Evolutionary conservation across 345 rosid genomes (phyloP), one percentile per base, ranked within the genome.

Genomic region (Turritis glabra): DNA sequence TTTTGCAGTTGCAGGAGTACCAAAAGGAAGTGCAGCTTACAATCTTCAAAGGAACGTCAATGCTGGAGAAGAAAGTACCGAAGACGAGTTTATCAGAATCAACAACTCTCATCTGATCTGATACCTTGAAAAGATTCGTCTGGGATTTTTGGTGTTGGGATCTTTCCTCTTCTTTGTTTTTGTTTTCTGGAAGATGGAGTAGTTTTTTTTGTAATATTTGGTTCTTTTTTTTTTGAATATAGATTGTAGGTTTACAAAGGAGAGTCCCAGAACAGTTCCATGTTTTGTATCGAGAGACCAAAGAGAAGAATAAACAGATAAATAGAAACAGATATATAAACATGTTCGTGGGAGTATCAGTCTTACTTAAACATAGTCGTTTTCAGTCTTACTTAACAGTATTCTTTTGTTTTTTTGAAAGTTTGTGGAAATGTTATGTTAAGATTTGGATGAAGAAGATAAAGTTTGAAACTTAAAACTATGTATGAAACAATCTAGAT

Each of bases 21-120:
- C 86, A 92, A 76, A 82, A 75, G 70, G 86, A 89, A 65, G 74
- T 83, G 67, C 94, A 87, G 81, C 85, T 92, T 44, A 92, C 98
- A 3, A 80, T 96, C 54, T 96, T 92, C 61, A 86, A 86, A 67
- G 98, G 98, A 62, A 95, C 97, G 38, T 81, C 88, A 57, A 85
- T 92, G 89, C 80, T 95, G 47, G 97, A 95, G 84, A 95, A 89
- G 82, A 86, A 84, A 81, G 87, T 95, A 54, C 87, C 75, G 0
- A 68, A 61, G 48, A 8, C 26, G 5, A 54, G 2, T 65, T 38
- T 30, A 47, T 72, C 66, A 29, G 85, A 82, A 56, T 71, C 76
- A 69, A 32, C 60, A 76, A 37, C 35, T 35, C 74, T 19, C 75
- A 53, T 51, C 46, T 68, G 55, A 23, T 22, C 47, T 71, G 55